Evolutionary conservation across 2,329 filamentous ascomycete species (phyloP).

Genomic region (Talaromyces sp.): DNA sequence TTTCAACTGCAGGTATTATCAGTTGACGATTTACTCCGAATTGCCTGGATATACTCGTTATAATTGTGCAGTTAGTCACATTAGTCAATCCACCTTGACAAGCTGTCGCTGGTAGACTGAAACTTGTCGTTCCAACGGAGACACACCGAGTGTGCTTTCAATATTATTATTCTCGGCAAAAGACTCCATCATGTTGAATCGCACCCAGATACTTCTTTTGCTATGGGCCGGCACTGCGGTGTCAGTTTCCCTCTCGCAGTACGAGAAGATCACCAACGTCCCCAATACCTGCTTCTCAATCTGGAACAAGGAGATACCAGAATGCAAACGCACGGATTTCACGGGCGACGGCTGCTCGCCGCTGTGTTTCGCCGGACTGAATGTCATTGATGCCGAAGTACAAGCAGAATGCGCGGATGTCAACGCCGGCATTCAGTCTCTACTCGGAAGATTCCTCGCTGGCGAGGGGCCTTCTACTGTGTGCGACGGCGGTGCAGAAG

Average conservation of each 20-base stretch:
- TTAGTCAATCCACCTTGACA: not conserved
- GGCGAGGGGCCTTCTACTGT: conserved; percentile 8
- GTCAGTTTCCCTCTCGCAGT: conserved; percentile 11
- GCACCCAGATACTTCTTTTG: conserved; percentile 14
- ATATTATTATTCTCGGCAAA: not conserved
- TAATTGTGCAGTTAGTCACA: not conserved
- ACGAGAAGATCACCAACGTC: conserved; percentile 10
- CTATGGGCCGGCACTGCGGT: not conserved
- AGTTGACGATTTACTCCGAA: not conserved
- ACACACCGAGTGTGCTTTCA: not conserved
- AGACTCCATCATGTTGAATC: not conserved
- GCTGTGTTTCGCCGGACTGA: conserved; percentile 7
- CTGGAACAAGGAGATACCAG: conserved; percentile 11
- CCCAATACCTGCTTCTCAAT: conserved; percentile 4
- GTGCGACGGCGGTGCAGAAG: not conserved
- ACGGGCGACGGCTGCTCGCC: conserved; percentile 3
- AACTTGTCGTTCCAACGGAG: not conserved
- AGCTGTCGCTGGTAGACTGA: not conserved
- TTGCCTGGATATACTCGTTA: not conserved
- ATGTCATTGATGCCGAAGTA: conserved; percentile 6
- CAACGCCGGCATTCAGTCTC: conserved; percentile 1
- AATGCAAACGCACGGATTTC: conserved; percentile 10
- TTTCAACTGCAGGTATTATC: not conserved
- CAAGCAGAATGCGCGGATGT: conserved; percentile 6
- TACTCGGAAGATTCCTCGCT: conserved; percentile 9